These are phyloP conservation scores for Peniophora sp. DNA, from an alignment of 1,284 basidiomycete genomes.

Conservation along the genomic window DNA sequence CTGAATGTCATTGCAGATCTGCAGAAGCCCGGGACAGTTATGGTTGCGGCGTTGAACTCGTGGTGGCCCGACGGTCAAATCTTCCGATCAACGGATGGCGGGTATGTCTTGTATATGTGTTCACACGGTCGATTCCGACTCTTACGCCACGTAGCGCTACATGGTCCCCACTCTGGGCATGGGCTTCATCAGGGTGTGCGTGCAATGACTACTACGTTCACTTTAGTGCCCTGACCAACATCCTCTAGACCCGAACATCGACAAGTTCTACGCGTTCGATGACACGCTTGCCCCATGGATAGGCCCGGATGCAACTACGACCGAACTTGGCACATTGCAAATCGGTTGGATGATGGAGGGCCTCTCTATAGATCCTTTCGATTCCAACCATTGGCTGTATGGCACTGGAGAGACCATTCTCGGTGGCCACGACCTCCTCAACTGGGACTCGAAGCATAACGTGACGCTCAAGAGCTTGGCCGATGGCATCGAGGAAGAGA, in stretches of 20 bases:
- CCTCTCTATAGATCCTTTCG: constrained; percentile 52
- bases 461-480: constrained; percentile 52
- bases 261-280: constrained; percentile 48
- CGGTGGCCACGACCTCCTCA: constrained; percentile 43
- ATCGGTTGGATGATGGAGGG: constrained; percentile 48
- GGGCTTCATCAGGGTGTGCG: constrained; percentile 27
- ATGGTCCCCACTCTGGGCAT: constrained; percentile 52
- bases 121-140: background rate
- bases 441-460: constrained; percentile 54
- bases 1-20: constrained; percentile 24
- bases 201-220: no score
- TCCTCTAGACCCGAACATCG: constrained; percentile 40
- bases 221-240: no score
- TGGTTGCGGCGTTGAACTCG: constrained; percentile 59
- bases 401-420: constrained; percentile 55
- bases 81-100: constrained; percentile 38
- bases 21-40: constrained; percentile 52
- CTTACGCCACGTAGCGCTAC: constrained; percentile 38
- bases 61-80: constrained; percentile 59
- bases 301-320: constrained; percentile 36
- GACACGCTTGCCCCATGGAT: constrained; percentile 51
- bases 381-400: constrained; percentile 61
- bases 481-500: constrained; percentile 57
- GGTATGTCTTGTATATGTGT: background rate
- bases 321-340: constrained; percentile 25